Base-by-base conservation (phyloP, 2,329 filamentous ascomycete genomes). In the Bipolaris bicolor region DNA sequence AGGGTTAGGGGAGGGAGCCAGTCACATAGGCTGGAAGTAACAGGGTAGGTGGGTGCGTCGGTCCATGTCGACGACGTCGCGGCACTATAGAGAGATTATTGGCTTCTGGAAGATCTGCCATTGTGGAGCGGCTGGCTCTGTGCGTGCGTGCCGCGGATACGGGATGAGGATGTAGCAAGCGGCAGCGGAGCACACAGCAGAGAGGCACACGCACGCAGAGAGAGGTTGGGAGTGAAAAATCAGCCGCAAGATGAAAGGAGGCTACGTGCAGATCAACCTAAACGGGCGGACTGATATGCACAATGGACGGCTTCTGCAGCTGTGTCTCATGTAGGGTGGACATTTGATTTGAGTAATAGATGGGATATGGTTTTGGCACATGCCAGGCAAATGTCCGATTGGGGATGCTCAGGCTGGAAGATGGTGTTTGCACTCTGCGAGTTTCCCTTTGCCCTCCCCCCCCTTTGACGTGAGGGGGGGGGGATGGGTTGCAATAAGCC, bases 381-480 rank as follows among this genome's bases (percentile, higher is more conserved):
- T 69, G 67, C 69, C 60, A 69, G 62, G 58, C 58, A 60, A 59
- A 57, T 61, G 53, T 9, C 15, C 22, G 22, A 13, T 31, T 31
- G 24, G n/a, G 29, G n/a, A 44, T 16, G 16, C 36, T 16, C n/a
- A 16, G 36, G 37, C 16, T 45, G 26, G 26, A 11, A 22, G 31
- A 18, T 34, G 33, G 39, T 22, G 20, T 22, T 40, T 24, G 39
- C 39, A 41, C 39, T 11, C 7, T 10, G 18, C 6, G 18, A 15
- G 58, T 37, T 58, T 46, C 22, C 22, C 39, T 18, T 22, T 36
- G 33, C 31, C 39, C 24, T 29, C 56, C 68, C 66, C 63, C 69
- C 66, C 64, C 69, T 72, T 73, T 70, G 68, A 71, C 67, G 69
- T 71, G 70, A 65, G 54, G 16, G n/a, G 31, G 31, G 31, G 22